Evolutionary conservation across 169 alveolate species (phyloP).

Genomic region (Cryptosporidium muris): DNA sequence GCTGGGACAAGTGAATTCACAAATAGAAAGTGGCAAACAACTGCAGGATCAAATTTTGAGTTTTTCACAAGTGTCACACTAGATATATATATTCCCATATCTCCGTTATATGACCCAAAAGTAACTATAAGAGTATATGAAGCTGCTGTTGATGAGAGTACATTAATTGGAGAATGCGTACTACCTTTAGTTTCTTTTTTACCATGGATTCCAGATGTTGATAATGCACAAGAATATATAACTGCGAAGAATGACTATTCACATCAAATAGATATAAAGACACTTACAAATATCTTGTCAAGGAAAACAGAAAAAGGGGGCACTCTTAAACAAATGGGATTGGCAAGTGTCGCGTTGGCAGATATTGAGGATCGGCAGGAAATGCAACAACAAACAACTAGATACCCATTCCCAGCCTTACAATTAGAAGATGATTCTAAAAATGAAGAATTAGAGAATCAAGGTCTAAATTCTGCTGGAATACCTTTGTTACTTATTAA

Average conservation of each 20-base stretch:
- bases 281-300: conserved; percentile 72
- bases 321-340: conserved; percentile 42
- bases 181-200: conserved; percentile 80
- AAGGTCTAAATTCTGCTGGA: conserved; percentile 75
- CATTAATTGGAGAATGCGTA: conserved; percentile 80
- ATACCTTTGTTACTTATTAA: conserved; percentile 77
- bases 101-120: conserved; percentile 86
- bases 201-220: conserved; percentile 82
- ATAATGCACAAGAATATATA: conserved; percentile 77
- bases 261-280: conserved; percentile 77
- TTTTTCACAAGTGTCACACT: conserved; percentile 80
- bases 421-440: not conserved
- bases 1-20: conserved; percentile 68
- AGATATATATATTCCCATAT: conserved; percentile 83
- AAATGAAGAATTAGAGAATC: conserved; percentile 67
- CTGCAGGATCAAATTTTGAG: conserved; percentile 83
- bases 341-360: conserved; percentile 68
- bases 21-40: conserved; percentile 79
- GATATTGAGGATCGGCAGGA: conserved; percentile 57
- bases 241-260: conserved; percentile 81
- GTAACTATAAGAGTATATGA: conserved; percentile 82
- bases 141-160: conserved; percentile 76
- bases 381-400: conserved; percentile 1
- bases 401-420: conserved; percentile 30
- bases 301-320: conserved; percentile 30